Evolutionary conservation across 208 protist species (phyloP).

Genomic region (Sergeia podlipaevii): DNA sequence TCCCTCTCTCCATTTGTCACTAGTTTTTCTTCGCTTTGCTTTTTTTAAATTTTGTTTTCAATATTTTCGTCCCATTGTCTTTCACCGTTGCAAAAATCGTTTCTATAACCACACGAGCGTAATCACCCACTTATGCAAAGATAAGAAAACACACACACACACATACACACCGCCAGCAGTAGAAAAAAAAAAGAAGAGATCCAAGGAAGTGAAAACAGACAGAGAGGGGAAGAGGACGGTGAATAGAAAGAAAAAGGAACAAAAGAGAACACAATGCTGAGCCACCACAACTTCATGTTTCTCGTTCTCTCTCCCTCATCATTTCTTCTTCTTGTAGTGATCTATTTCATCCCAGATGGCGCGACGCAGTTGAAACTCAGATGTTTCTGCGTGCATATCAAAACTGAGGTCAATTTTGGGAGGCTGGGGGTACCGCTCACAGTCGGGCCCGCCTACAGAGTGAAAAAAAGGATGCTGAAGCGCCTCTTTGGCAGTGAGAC

Average conservation of each 20-base stretch:
- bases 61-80: too few species aligned
- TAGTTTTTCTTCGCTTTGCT: too few species aligned
- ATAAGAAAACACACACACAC: too few species aligned
- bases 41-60: too few species aligned
- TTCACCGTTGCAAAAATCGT: too few species aligned
- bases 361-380: constrained; percentile 78
- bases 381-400: constrained; percentile 85
- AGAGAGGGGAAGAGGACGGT: not conserved
- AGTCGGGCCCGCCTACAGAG: constrained; percentile 40
- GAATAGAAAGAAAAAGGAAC: constrained; percentile 1
- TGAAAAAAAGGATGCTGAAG: constrained; percentile 87
- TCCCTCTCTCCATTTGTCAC: too few species aligned
- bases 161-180: not conserved
- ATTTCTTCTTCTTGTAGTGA: constrained; percentile 51
- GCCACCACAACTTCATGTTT: not conserved
- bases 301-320: constrained; percentile 3
- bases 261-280: not conserved
- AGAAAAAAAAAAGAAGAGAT: not conserved
- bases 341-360: constrained; percentile 76
- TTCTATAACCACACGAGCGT: too few species aligned
- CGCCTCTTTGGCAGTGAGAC: constrained; percentile 82
- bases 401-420: constrained; percentile 64
- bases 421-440: constrained; percentile 22
- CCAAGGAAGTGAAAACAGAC: constrained; percentile 4
- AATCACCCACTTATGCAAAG: too few species aligned